Evolutionary conservation across 1,284 basidiomycete species (phyloP).

Genomic region (Peniophora sp.): DNA sequence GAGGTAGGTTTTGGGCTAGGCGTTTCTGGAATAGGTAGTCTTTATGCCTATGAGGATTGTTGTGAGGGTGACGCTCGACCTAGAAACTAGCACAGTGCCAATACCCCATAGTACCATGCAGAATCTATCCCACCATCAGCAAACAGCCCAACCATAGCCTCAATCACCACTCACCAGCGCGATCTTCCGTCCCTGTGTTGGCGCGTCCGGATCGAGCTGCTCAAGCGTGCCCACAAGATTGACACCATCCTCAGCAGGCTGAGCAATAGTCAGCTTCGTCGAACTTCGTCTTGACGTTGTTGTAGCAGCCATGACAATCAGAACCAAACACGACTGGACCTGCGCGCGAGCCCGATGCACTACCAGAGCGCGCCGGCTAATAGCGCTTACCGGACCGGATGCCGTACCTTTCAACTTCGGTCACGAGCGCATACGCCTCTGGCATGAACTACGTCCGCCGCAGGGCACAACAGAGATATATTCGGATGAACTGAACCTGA

Average conservation of each 20-base stretch:
- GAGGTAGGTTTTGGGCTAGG: conserved; percentile 57
- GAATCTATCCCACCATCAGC: conserved; percentile 38
- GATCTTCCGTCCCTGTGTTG: conserved; percentile 51
- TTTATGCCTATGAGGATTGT: conserved; percentile 50
- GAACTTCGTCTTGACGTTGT: conserved; percentile 26
- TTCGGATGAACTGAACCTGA: too few relatives aligned
- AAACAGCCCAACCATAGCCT: conserved; percentile 3
- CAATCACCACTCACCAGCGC: conserved; percentile 48
- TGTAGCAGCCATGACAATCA: neutral
- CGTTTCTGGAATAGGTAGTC: conserved; percentile 77
- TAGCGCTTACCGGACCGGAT: too few relatives aligned
- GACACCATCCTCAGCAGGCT: conserved; percentile 37
- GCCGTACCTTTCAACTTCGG: too few relatives aligned
- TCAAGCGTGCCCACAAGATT: conserved; percentile 57
- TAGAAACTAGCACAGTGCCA: neutral
- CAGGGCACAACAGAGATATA: too few relatives aligned
- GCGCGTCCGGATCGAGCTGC: conserved; percentile 40
- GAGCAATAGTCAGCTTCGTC: conserved; percentile 51
- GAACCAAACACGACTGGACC: too few relatives aligned
- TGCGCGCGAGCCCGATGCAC: too few relatives aligned
- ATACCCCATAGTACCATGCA: conserved; percentile 73
- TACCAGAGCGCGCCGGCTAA: too few relatives aligned
- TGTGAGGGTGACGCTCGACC: neutral
- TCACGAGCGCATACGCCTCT: too few relatives aligned
- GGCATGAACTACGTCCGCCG: too few relatives aligned